Percentiles rank a stretch among this genome's conserved stretches.
Evolutionary conservation across 106 monocot genomes (phyloP).

Genomic region (Allium fistulosum): DNA sequence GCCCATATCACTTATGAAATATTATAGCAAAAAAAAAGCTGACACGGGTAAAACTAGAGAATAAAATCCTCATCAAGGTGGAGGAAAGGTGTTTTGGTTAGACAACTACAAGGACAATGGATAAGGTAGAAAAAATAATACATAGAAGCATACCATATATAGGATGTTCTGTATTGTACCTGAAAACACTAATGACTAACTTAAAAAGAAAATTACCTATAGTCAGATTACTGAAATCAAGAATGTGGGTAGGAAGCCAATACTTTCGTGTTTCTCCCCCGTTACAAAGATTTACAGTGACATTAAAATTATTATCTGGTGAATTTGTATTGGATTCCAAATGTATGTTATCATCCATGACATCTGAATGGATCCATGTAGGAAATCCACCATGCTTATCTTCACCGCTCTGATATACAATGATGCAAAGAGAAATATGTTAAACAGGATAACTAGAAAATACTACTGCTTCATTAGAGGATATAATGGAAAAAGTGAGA

Average conservation of each 20-base stretch:
- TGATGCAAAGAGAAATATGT: slow-evolving; percentile 1
- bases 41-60: too few species aligned
- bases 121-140: too few species aligned
- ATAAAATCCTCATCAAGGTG: too few species aligned
- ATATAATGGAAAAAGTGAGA: not conserved
- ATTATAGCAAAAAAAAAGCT: too few species aligned
- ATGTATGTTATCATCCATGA: slow-evolving; percentile 95
- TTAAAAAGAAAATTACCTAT: slow-evolving; percentile 35
- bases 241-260: slow-evolving; percentile 60
- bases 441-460: not conserved
- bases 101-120: too few species aligned
- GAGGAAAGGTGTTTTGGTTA: too few species aligned
- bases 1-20: too few species aligned
- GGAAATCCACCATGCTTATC: slow-evolving; percentile 24
- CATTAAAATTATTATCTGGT: slow-evolving; percentile 7
- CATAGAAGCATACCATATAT: too few species aligned
- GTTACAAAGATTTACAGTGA: slow-evolving; percentile 6
- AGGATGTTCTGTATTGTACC: too few species aligned
- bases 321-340: slow-evolving; percentile 32
- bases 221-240: slow-evolving; percentile 76
- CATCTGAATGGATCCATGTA: slow-evolving; percentile 90
- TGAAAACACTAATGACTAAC: not conserved
- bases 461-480: not conserved
- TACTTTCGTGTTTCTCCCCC: slow-evolving; percentile 13
- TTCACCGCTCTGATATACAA: slow-evolving; percentile 38